A percentile compares a stretch with the other conserved stretches of the same genome.
These are phyloP conservation scores for Hemileccinum rubropunctum DNA, from an alignment of 768 basidiomycete species.

Conservation along the genomic window DNA sequence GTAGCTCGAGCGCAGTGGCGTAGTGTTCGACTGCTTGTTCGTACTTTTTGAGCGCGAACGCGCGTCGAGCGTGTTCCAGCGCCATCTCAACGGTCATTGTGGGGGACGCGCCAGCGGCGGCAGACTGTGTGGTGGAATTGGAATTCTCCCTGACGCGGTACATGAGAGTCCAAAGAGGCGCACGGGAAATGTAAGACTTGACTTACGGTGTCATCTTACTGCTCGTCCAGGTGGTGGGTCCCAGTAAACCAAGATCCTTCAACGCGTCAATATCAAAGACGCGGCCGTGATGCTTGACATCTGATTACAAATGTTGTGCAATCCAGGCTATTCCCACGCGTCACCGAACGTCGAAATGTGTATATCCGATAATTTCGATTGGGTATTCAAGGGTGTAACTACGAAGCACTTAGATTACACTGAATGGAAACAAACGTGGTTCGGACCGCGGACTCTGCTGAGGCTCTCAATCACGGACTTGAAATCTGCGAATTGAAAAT, in stretches of 20 bases:
- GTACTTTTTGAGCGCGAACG: constrained; percentile 82
- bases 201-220: constrained; percentile 28
- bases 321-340: too few relatives aligned
- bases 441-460: too few relatives aligned
- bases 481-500: constrained; percentile 11
- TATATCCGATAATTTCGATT: too few relatives aligned
- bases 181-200: not conserved
- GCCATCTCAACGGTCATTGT: constrained; percentile 47
- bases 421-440: constrained; percentile 2
- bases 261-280: constrained; percentile 9
- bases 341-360: too few relatives aligned
- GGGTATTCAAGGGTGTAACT: not conserved
- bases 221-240: not conserved
- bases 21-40: constrained; percentile 85
- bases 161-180: too few relatives aligned
- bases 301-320: constrained; percentile 8
- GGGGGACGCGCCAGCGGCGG: constrained; percentile 29
- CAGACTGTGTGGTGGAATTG: not conserved
- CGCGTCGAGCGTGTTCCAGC: constrained; percentile 81
- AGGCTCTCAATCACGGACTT: not conserved
- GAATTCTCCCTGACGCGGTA: constrained; percentile 11
- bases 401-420: constrained; percentile 25
- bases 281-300: constrained; percentile 20
- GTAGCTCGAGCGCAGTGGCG: constrained; percentile 77
- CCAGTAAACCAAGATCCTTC: too few relatives aligned